Percentiles rank a stretch among this genome's conserved stretches.
Evolutionary conservation across 2,329 filamentous ascomycete genomes (phyloP).

Genomic region (Apiospora phragmitis): DNA sequence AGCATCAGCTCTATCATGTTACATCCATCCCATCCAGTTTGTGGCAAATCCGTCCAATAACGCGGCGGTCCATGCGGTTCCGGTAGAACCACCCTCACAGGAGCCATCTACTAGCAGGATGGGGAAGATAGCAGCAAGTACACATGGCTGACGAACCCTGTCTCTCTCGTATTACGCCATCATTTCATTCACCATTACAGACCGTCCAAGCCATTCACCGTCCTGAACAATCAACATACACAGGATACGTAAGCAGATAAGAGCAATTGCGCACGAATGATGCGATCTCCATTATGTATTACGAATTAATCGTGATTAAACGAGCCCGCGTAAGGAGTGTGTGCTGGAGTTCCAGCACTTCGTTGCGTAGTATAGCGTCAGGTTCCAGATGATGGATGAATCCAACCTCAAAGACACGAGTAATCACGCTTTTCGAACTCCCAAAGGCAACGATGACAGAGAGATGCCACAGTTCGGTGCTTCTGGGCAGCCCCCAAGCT

Average conservation of each 20-base stretch:
- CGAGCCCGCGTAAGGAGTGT: background rate
- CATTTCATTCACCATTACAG: background rate
- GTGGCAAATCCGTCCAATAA: background rate
- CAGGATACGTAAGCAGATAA: background rate
- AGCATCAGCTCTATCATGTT: background rate
- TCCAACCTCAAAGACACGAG: background rate
- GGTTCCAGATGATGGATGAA: background rate
- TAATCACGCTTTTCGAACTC: conserved; percentile 3
- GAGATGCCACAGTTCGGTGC: background rate
- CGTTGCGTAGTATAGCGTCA: background rate
- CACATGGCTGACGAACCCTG: background rate
- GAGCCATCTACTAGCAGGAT: background rate
- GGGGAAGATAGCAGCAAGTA: background rate
- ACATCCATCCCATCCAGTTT: background rate
- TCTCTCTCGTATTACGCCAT: background rate
- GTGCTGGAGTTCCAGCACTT: background rate
- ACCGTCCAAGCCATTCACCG: background rate
- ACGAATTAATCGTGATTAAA: background rate
- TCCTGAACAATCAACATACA: background rate
- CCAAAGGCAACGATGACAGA: background rate
- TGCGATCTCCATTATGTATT: conserved; percentile 4
- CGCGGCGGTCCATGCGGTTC: background rate
- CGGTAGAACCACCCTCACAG: background rate
- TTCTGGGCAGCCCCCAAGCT: background rate
- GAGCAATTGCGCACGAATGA: background rate